These are phyloP conservation scores for Blastocystis sp. DNA, from an alignment of 352 stramenopile species.

Conservation along the genomic window DNA sequence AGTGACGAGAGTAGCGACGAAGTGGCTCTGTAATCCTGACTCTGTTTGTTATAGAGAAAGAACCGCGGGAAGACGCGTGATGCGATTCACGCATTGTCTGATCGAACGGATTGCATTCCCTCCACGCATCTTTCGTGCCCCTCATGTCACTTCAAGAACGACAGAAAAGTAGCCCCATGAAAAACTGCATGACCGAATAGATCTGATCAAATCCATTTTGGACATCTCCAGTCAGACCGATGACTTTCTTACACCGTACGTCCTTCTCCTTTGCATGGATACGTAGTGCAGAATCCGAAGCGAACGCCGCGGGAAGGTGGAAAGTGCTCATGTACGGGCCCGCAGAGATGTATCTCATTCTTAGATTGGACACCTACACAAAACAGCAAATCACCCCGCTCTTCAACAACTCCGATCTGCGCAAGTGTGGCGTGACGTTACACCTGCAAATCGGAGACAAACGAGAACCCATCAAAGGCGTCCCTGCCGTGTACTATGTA, in stretches of 20 bases:
- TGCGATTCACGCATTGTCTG: background rate
- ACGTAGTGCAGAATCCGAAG: slow-evolving; percentile 5
- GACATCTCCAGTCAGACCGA: slow-evolving; percentile 41
- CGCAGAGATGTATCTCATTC: background rate
- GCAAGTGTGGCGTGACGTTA: slow-evolving; percentile 86
- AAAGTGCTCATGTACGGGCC: slow-evolving; percentile 28
- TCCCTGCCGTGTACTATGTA: slow-evolving; percentile 91
- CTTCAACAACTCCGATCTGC: slow-evolving; percentile 87
- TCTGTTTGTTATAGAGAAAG: background rate
- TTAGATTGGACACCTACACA: slow-evolving; percentile 39
- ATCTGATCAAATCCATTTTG: slow-evolving; percentile 32
- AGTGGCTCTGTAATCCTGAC: background rate
- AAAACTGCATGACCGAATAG: background rate
- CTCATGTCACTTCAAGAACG: slow-evolving; percentile 49
- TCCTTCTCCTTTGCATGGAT: background rate
- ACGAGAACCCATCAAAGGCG: slow-evolving; percentile 85
- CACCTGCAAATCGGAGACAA: slow-evolving; percentile 81
- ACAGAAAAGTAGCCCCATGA: slow-evolving; percentile 2
- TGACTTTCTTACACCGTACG: slow-evolving; percentile 40
- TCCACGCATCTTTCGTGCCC: background rate
- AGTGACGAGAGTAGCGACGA: background rate
- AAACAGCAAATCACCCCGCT: slow-evolving; percentile 80
- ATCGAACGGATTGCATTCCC: background rate
- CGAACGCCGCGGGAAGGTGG: slow-evolving; percentile 10
- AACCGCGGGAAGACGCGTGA: background rate